Base-by-base conservation (phyloP, 1,284 basidiomycete species). In the Sanghuangporus weigelae region DNA sequence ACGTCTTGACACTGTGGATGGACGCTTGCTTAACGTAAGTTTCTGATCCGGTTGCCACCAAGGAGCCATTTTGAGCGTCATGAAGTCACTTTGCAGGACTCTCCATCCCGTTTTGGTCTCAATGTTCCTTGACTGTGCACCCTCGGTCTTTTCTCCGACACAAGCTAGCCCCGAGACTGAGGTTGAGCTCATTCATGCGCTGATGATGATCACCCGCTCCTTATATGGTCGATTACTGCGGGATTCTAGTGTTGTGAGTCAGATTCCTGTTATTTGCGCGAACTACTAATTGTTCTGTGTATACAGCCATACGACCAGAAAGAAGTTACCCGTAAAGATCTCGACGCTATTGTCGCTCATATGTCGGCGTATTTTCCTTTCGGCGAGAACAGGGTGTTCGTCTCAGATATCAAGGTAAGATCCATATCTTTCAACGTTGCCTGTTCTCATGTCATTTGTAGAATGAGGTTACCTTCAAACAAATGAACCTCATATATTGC, bases 281-380 rank as follows among this genome's bases (percentile, higher is more conserved):
- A 35, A 8, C 26, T 67, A 60, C 68, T 69, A 65, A 64, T 64
- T 26, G 71, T 50, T 19, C 16, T 10, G n/a, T 51, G 10, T 74
- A 51, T 69, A n/a, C 53, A 66, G 65, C 48, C 23, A 5, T 21
- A 38, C 19, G 61, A 57, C 23, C 51, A 57, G 38, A 59, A 50
- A 36, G 42, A 40, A 31, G 38, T 75, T 8, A 68, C 66, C 3
- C 67, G 65, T 26, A 76, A 78, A 7, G 81, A 87, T 63, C 75
- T 94, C 35, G 77, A 77, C 57, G 73, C 75, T n/a, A 74, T 95
- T 21, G 75, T 95, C 0, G 79, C 78, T 8, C 85, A 92, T 70
- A 90, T 96, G 81, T 75, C 84, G 1, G 81, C 86, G 1, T 95
- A 95, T 75, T 96, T 97, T 73, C 94, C 95, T 1, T 94, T 93